These are phyloP conservation scores for Coniochaeta sp. DNA, from an alignment of 2,329 filamentous ascomycete species.

Conservation along the genomic window DNA sequence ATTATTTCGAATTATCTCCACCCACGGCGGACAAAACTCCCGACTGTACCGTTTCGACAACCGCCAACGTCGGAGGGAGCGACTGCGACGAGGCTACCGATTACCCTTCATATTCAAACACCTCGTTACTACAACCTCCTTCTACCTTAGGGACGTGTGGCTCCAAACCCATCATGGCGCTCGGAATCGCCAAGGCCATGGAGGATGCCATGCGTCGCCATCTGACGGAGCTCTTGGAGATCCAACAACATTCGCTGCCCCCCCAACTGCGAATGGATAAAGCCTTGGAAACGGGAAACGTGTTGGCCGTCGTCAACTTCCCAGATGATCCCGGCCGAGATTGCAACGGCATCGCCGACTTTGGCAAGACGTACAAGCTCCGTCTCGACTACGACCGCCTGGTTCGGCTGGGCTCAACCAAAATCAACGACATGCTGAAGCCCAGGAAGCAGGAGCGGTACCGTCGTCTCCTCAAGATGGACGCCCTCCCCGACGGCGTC, in stretches of 20 bases:
- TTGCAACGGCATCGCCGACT: conserved; percentile 25
- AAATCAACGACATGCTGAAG: conserved; percentile 38
- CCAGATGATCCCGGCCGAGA: conserved; percentile 19
- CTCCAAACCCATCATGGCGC: no score
- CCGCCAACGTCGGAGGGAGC: no score
- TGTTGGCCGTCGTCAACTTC: conserved; percentile 28
- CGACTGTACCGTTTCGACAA: no score
- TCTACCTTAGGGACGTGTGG: no score
- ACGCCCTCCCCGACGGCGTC: conserved; percentile 33
- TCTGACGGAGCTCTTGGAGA: conserved; percentile 10
- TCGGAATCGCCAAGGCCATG: not conserved
- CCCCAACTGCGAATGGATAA: no score
- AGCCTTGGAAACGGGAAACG: conserved; percentile 9
- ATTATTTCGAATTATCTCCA: no score
- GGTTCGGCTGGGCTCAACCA: conserved; percentile 35
- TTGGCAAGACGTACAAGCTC: conserved; percentile 25
- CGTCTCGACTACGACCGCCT: conserved; percentile 40
- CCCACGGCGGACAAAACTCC: no score
- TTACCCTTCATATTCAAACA: no score
- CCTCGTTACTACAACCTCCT: no score
- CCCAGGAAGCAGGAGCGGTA: conserved; percentile 32
- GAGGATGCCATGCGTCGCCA: conserved; percentile 11
- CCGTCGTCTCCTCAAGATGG: conserved; percentile 27
- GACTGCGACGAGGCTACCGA: no score
- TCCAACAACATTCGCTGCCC: not conserved